Base-by-base conservation (phyloP, 768 basidiomycete genomes). In the Leucosporidium creatinivorum region DNA sequence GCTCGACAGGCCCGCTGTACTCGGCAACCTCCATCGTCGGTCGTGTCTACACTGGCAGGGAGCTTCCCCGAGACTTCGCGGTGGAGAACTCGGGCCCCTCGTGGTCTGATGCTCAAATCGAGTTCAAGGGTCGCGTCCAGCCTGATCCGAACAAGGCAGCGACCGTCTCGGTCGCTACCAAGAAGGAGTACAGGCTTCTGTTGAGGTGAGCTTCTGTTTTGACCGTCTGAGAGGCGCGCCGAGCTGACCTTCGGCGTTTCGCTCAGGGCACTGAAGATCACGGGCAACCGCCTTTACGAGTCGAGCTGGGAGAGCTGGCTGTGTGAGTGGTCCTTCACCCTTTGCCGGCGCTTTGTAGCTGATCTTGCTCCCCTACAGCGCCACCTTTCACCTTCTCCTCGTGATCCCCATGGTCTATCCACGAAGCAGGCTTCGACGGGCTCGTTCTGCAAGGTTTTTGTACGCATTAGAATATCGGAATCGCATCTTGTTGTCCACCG, bases 111-210 rank as follows among this genome's bases (percentile, higher is more conserved):
- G 63, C 51, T 44, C 61, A 68, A 61, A 33, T 61, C 19, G 12
- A 47, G 1, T 30, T 68, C 64, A 26, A 55, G n/a, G 62, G 63
- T 23, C 57, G 61, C 48, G 66, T 76, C 74, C 47, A 73, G 73
- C 12, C 78, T 77, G 72, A 76, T 74, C 66, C 74, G 74, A n/a
- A 71, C 79, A 23, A 67, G 21, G 8, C n/a, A 10, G 51, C 51
- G 26, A 26, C 62, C 70, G 2, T 66, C 15, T 44, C 39, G 2
- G 39, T 13, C 39, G 39, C 74, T 2, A 81, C 80, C 66, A 74
- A 77, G 15, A 82, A 81, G 66, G 80, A 80, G 10, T 84, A 83
- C 62, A 51, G 61, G 17, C 47, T 68, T 19, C 65, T 72, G 7
- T 4, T 72, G 39, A 44, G 39, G 39, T 44, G 39, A 15, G 39